These are phyloP conservation scores for Rosa hybrid DNA, from an alignment of 331 rosid genomes.

Conservation along the genomic window DNA sequence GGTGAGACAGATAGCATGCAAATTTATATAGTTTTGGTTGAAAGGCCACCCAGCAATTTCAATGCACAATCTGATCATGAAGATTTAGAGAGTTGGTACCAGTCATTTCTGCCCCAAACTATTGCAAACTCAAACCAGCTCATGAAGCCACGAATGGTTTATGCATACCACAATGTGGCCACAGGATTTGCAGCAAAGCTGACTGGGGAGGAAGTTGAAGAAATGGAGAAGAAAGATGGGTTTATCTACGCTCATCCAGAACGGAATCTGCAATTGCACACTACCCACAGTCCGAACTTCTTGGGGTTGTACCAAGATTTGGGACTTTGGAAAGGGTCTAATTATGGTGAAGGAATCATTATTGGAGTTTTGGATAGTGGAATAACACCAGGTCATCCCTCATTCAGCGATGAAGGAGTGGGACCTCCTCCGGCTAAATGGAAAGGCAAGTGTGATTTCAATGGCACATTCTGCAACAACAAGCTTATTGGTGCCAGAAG, in stretches of 20 bases:
- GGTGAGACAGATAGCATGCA: slow-evolving; percentile 10
- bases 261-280: slow-evolving; percentile 41
- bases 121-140: not conserved
- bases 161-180: slow-evolving; percentile 40
- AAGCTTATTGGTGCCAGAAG: slow-evolving; percentile 34
- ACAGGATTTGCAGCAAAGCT: slow-evolving; percentile 54
- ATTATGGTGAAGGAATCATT: slow-evolving; percentile 55
- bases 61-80: slow-evolving; percentile 25
- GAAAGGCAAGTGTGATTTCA: slow-evolving; percentile 61
- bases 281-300: slow-evolving; percentile 60
- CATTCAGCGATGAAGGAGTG: slow-evolving; percentile 38
- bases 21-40: slow-evolving; percentile 51
- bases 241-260: slow-evolving; percentile 42
- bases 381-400: slow-evolving; percentile 48
- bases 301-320: slow-evolving; percentile 46
- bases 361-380: slow-evolving; percentile 67
- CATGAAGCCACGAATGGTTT: slow-evolving; percentile 24
- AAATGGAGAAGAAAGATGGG: slow-evolving; percentile 43
- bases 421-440: slow-evolving; percentile 39
- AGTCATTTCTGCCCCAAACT: slow-evolving; percentile 19
- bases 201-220: slow-evolving; percentile 49
- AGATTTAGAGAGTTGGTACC: slow-evolving; percentile 33
- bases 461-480: slow-evolving; percentile 44
- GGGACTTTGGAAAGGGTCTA: slow-evolving; percentile 48
- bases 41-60: slow-evolving; percentile 20